A percentile compares a stretch with the other conserved stretches of the same genome.
These are phyloP conservation scores for Microthlaspi erraticum DNA, from an alignment of 345 rosid genomes.

Conservation along the genomic window DNA sequence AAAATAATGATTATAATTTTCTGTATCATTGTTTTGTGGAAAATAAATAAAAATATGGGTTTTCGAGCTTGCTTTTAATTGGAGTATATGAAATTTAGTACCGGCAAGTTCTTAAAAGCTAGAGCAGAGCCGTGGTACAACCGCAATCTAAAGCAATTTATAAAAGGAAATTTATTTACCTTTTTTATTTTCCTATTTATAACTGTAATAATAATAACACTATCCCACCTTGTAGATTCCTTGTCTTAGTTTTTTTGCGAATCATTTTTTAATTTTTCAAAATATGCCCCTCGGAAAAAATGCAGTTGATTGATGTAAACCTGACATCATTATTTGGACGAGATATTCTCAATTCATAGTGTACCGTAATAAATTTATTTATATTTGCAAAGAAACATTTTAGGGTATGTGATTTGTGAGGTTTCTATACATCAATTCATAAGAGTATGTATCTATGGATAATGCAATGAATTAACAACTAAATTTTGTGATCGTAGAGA, in stretches of 20 bases:
- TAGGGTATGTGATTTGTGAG: slow-evolving; percentile 15
- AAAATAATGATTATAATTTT: slow-evolving; percentile 13
- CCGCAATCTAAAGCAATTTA: slow-evolving; percentile 57
- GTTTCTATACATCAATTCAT: slow-evolving; percentile 12
- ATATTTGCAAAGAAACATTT: slow-evolving; percentile 1
- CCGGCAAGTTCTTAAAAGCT: slow-evolving; percentile 42
- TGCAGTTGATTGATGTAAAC: slow-evolving; percentile 40
- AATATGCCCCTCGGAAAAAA: slow-evolving; percentile 34
- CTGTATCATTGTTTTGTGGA: neutral
- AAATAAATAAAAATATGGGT: neutral
- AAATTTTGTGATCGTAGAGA: neutral
- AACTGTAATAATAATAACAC: slow-evolving; percentile 21
- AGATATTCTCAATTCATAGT: slow-evolving; percentile 21
- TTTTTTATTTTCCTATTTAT: slow-evolving; percentile 42
- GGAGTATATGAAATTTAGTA: slow-evolving; percentile 39
- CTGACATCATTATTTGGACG: slow-evolving; percentile 34
- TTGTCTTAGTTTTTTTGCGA: slow-evolving; percentile 25
- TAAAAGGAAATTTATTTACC: slow-evolving; percentile 41
- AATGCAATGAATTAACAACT: slow-evolving; percentile 20
- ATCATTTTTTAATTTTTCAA: slow-evolving; percentile 9
- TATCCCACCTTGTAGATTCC: slow-evolving; percentile 26
- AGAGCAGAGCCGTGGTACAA: slow-evolving; percentile 60
- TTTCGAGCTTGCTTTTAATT: slow-evolving; percentile 34
- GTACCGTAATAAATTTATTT: neutral
- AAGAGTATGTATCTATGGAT: neutral